Base-by-base conservation (phyloP, 129 eudicot genomes). In the Calendula officinalis region DNA sequence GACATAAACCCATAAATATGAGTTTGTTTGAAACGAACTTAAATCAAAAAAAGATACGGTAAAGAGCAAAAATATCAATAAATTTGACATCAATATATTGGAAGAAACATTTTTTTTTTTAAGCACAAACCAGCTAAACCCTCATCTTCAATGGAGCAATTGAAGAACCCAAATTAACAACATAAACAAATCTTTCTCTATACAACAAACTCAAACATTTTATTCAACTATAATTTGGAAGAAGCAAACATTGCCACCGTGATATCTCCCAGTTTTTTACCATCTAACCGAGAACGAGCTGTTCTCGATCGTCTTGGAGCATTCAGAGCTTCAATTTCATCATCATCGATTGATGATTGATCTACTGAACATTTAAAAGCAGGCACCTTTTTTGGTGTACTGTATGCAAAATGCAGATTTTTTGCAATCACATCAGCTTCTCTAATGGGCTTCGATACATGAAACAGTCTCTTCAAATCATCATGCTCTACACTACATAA, bases 401-500 rank as follows among this genome's bases (percentile, higher is more conserved):
- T 85, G 58, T 73, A 92, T 6, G 74, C 91, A 64, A 92, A 92
- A 75, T 92, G 98, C 44, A 47, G 60, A 13, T 85, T 60, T 68
- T 88, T 88, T 35, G 96, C 96, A 10, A 85, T 69, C 80, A 82
- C 5, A 65, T 88, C 99, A 77, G 92, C 99, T 68, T 89, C 99
- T 60, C 81, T 68, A 11, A 88, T 59, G 3, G 82, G 16, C 60
- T 86, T 88, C 3, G 96, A 92, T 36, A 92, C 99, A 22, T 62
- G 74, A 56, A 83, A 79, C 37, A 92, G 78, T 41, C 76, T 82
- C 79, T 85, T 85, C 75, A 92, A 66, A 81, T 92, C 99, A 71
- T 86, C 95, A 66, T 92, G 99, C 3, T 86, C 89, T 7, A 92
- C 99, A 35, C 99, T 95, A 76, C 95, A 92, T 40, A 92, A 41